A percentile compares a stretch with the other conserved stretches of the same genome.
These are phyloP conservation scores for Babesia bigemina DNA, from an alignment of 169 alveolate species.

Conservation along the genomic window DNA sequence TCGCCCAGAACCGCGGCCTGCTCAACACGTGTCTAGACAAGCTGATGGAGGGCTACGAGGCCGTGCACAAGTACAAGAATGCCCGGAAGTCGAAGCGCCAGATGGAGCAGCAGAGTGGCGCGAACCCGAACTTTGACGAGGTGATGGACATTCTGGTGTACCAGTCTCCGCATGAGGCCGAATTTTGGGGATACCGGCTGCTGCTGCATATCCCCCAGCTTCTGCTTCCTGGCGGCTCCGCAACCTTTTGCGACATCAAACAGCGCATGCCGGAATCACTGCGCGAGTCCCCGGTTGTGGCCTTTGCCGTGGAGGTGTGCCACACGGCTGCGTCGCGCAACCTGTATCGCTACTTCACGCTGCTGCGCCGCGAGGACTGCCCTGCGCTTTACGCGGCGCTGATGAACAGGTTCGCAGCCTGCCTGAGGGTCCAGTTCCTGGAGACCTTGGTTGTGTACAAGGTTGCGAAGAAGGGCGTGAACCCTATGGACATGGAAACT, in stretches of 20 bases:
- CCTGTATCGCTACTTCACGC: slow-evolving; percentile 35
- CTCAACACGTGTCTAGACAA: slow-evolving; percentile 81
- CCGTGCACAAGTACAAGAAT: slow-evolving; percentile 62
- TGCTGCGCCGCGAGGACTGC: slow-evolving; percentile 40
- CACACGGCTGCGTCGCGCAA: slow-evolving; percentile 52
- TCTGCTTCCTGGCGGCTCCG: slow-evolving; percentile 62
- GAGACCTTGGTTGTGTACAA: slow-evolving; percentile 16
- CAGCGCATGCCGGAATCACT: slow-evolving; percentile 66
- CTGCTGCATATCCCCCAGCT: slow-evolving; percentile 71
- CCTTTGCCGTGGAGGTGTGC: slow-evolving; percentile 55
- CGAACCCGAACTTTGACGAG: neutral
- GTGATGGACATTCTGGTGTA: slow-evolving; percentile 72
- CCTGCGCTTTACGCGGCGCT: slow-evolving; percentile 59
- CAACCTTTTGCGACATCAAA: slow-evolving; percentile 71
- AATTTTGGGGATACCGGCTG: slow-evolving; percentile 83
- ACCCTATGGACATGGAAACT: slow-evolving; percentile 45
- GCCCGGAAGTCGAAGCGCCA: neutral
- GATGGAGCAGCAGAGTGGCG: neutral
- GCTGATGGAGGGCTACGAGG: slow-evolving; percentile 83
- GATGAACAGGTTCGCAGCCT: slow-evolving; percentile 55
- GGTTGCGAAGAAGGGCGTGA: slow-evolving; percentile 26
- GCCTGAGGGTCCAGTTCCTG: slow-evolving; percentile 41
- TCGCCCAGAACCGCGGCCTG: slow-evolving; percentile 77
- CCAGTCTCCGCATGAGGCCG: slow-evolving; percentile 81
- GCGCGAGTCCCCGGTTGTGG: slow-evolving; percentile 26